Conservation (phyloP, 495 filamentous ascomycete species). For the Aspergillus kassunensis region DNA sequence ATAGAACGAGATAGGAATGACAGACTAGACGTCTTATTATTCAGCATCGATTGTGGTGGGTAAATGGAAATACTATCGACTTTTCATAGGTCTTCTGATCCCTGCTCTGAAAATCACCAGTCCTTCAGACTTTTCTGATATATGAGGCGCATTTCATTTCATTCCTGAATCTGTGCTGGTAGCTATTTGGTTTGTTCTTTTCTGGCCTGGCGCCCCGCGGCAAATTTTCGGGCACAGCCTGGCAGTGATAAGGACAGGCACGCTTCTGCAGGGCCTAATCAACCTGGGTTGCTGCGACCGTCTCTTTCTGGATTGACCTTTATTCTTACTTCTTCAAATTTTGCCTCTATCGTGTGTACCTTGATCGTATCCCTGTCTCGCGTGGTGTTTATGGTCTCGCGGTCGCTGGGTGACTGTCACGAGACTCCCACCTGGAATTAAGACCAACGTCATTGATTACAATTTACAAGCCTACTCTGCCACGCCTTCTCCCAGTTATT, state of each 20-base stretch:
- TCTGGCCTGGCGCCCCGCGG: conserved; percentile 15
- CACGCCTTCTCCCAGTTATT: conserved; percentile 3
- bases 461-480: not conserved
- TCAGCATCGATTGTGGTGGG: not conserved
- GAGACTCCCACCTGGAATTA: conserved; percentile 13
- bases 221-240: conserved; percentile 10
- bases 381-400: conserved; percentile 2
- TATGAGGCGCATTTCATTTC: too few species aligned
- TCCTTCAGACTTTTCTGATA: too few species aligned
- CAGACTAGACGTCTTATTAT: too few species aligned
- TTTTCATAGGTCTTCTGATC: not conserved
- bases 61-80: not conserved
- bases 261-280: not conserved
- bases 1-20: too few species aligned
- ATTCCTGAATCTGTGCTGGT: too few species aligned
- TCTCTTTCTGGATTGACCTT: not conserved
- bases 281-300: not conserved
- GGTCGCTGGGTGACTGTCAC: conserved; percentile 20
- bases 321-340: not conserved
- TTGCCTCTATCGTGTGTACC: not conserved
- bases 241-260: conserved; percentile 7
- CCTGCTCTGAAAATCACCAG: not conserved
- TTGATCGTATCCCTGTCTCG: not conserved
- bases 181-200: not conserved
- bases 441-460: not conserved